These are phyloP conservation scores for Afroboletus lepidellus DNA, from an alignment of 1,284 basidiomycete species.

Conservation along the genomic window DNA sequence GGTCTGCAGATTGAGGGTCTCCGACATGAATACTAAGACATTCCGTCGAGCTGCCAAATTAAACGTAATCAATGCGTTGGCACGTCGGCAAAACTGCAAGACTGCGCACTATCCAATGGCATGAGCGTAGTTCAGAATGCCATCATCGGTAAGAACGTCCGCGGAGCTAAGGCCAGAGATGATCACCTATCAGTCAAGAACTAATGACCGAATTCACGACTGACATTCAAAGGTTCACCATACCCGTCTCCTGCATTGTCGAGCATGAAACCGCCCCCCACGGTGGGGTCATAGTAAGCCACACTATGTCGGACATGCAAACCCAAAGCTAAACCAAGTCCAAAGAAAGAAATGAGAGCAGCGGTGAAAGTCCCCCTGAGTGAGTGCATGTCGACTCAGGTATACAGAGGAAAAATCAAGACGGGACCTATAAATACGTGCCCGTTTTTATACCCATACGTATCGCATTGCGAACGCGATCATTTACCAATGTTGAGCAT, in stretches of 20 bases:
- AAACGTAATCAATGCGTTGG: background rate
- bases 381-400: constrained; percentile 4
- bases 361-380: background rate
- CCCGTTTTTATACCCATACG: background rate
- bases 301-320: constrained; percentile 14
- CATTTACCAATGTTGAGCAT: background rate
- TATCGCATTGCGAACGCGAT: constrained; percentile 4
- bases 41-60: constrained; percentile 50
- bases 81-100: background rate
- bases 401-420: background rate
- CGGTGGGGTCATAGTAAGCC: constrained; percentile 45
- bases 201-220: constrained; percentile 1
- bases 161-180: constrained; percentile 55
- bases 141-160: constrained; percentile 51
- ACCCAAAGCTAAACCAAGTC: constrained; percentile 5
- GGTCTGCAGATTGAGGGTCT: constrained; percentile 53
- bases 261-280: constrained; percentile 53
- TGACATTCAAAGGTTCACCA: constrained; percentile 62
- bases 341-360: background rate
- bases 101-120: constrained; percentile 55
- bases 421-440: background rate
- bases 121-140: constrained; percentile 55
- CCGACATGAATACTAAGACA: constrained; percentile 63
- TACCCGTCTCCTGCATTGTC: constrained; percentile 44
- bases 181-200: constrained; percentile 41